Evolutionary conservation across 192 early-diverging fungal species (phyloP), one percentile per base, ranked within the genome.

Genomic region (Pilobolus umbonatus): DNA sequence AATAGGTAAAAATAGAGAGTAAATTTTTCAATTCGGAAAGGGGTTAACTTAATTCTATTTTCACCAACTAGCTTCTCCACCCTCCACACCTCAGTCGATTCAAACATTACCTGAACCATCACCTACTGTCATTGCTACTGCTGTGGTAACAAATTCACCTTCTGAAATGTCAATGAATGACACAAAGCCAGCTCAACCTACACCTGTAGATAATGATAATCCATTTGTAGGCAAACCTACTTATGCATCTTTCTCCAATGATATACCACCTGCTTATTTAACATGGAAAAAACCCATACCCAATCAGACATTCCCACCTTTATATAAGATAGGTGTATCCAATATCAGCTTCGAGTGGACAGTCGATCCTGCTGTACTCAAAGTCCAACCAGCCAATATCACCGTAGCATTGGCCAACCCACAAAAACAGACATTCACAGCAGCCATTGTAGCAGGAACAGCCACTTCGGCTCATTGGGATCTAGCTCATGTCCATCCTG

Each of bases 201-300:
- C 36, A 11, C 44, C 38, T 24, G 35, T 36, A 25, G 52, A 52
- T 19, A 52, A 65, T 29, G 48, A 24, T 19, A 65, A 65, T 50
- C 64, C 64, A 30, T 65, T 65, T 52, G 39, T 31, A 42, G 64
- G 64, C 12, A 65, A 65, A 25, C 64, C 64, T 10, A 65, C 64
- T 1, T 57, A 47, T 28, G 64, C 55, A 14, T 53, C 64, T 1
- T 65, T 47, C 8, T 35, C 45, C 4, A 65, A 65, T 28, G 45
- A 69, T 35, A 58, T 62, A 0, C 67, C 60, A 17, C 67, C 67
- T 17, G 67, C 67, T 3, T 69, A 69, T 51, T 35, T 69, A 8
- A 69, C 67, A 29, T 69, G 67, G 67, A 64, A 64, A 38, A 69
- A 57, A 12, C 67, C 67, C 11, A 57, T 69, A 21, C 67, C 67